Evolutionary conservation across 192 early-diverging fungal genomes (phyloP).

Genomic region (Mycoemilia scoparia): DNA sequence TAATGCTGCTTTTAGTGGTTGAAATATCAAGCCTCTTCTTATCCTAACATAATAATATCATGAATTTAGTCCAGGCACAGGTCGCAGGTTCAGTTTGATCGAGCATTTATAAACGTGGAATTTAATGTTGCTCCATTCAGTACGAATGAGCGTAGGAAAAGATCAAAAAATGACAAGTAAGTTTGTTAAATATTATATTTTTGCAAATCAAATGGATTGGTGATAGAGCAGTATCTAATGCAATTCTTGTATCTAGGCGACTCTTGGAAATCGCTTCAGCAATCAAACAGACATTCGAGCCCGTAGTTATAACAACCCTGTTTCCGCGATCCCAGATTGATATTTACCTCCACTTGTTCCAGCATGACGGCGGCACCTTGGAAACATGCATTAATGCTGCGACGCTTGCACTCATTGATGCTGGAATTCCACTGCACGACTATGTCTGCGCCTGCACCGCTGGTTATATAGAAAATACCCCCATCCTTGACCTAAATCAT

Average conservation of each 20-base stretch:
- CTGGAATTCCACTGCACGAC: conserved; percentile 63
- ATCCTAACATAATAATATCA: not conserved
- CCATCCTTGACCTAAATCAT: conserved; percentile 63
- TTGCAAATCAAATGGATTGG: too few species aligned
- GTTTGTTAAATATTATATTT: conserved; percentile 9
- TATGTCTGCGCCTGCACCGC: conserved; percentile 76
- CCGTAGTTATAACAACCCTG: conserved; percentile 50
- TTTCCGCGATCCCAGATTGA: conserved; percentile 85
- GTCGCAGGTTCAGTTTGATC: conserved; percentile 39
- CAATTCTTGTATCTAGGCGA: too few species aligned
- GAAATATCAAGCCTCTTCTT: conserved; percentile 1
- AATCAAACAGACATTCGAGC: conserved; percentile 83
- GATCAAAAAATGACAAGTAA: conserved; percentile 78
- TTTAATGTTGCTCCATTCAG: conserved; percentile 85
- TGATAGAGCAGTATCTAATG: too few species aligned
- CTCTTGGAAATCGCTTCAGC: conserved; percentile 68
- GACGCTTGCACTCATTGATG: conserved; percentile 65
- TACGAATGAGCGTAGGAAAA: conserved; percentile 66
- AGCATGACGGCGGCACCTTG: conserved; percentile 75
- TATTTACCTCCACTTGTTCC: conserved; percentile 80
- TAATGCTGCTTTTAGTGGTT: not conserved
- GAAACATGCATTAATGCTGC: conserved; percentile 70
- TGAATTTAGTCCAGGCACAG: conserved; percentile 39
- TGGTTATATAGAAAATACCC: conserved; percentile 60
- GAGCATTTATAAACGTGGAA: conserved; percentile 70